Conservation (phyloP, 169 alveolate genomes). For the Ichthyophthirius multifiliis region DNA sequence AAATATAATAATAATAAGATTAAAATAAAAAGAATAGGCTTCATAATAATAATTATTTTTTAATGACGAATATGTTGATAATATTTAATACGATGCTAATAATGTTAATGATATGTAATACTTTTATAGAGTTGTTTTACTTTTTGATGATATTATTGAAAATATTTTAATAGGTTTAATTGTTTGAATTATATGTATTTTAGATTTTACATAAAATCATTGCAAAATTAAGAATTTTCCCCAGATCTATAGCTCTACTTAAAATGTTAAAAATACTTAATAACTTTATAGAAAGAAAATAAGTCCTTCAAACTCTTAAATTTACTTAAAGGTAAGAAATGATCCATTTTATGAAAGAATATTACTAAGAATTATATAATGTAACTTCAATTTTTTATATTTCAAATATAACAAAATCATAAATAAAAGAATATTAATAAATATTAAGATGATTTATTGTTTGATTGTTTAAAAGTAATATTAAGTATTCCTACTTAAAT, state of each 20-base stretch:
- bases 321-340: conserved; percentile 20
- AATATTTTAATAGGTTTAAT: conserved; percentile 30
- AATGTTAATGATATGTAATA: conserved; percentile 43
- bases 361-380: conserved; percentile 25
- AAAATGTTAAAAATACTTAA: conserved; percentile 43
- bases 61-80: conserved; percentile 12
- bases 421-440: conserved; percentile 42
- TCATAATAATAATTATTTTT: conserved; percentile 34
- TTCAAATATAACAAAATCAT: conserved; percentile 32
- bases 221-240: conserved; percentile 41
- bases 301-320: conserved; percentile 21
- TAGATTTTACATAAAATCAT: conserved; percentile 8
- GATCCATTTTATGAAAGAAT: conserved; percentile 39
- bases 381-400: conserved; percentile 37
- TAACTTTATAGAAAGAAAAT: conserved; percentile 20
- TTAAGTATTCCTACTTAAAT: conserved; percentile 50
- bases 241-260: conserved; percentile 40
- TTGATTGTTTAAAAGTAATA: conserved; percentile 45
- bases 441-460: conserved; percentile 55
- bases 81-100: conserved; percentile 44
- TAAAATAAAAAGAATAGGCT: conserved; percentile 41
- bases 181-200: conserved; percentile 27
- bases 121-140: conserved; percentile 42
- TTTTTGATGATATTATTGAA: conserved; percentile 39
- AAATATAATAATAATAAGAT: conserved; percentile 35